These are phyloP conservation scores for Curvularia hawaiiensis DNA, from an alignment of 2,329 filamentous ascomycete species.

Conservation along the genomic window DNA sequence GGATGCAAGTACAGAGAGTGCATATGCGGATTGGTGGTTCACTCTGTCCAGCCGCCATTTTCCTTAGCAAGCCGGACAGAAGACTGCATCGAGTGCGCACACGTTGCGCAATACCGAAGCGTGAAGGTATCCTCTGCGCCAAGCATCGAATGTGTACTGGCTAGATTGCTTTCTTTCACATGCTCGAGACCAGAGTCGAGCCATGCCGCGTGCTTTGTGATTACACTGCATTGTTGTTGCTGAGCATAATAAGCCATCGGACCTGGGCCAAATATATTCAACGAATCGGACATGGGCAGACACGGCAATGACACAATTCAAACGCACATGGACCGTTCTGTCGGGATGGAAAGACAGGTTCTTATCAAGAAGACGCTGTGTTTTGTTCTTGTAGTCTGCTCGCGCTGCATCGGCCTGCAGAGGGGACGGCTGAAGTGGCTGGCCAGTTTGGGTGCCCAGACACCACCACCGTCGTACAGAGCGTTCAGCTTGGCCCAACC, in stretches of 20 bases:
- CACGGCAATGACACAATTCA: neutral
- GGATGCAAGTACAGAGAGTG: neutral
- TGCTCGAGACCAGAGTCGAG: neutral
- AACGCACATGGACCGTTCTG: neutral
- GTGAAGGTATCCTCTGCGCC: constrained; percentile 8
- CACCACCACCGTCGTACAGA: constrained; percentile 5
- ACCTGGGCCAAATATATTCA: neutral
- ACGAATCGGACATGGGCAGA: neutral
- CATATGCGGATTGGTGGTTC: neutral
- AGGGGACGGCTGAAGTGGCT: neutral
- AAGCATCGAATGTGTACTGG: constrained; percentile 14
- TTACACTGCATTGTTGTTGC: constrained; percentile 1
- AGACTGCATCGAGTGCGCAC: constrained; percentile 4
- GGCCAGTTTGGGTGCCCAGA: neutral
- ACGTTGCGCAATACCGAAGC: too few species aligned
- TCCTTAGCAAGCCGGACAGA: constrained; percentile 1
- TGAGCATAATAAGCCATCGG: neutral
- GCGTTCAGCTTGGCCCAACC: constrained; percentile 6
- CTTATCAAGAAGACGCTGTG: neutral
- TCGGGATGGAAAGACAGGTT: neutral
- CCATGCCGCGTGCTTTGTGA: neutral
- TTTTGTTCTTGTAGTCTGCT: constrained; percentile 17
- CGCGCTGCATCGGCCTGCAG: constrained; percentile 12
- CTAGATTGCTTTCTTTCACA: constrained; percentile 4
- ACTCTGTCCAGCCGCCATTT: neutral